Base-by-base conservation (phyloP, 2,329 filamentous ascomycete genomes). In the Rosellinia necatrix region DNA sequence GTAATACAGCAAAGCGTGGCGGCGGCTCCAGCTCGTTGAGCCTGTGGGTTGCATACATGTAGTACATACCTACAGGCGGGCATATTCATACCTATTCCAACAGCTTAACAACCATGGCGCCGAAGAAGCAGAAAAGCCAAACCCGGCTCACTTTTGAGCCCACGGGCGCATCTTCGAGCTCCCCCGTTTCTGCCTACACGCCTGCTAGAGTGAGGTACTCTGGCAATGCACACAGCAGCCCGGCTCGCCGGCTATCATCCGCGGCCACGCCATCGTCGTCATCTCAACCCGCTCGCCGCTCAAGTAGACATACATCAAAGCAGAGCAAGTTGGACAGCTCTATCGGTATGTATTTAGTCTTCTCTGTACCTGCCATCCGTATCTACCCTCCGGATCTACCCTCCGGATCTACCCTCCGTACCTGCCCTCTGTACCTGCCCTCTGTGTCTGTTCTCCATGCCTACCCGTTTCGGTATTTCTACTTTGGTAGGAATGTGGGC, bases 101-200 rank as follows among this genome's bases (percentile, higher is more conserved):
- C 41, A 49, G 19, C 42, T 13, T 3, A 3, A 37, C 9, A 40
- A 37, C 40, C 3, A 69, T 70, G 67, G 54, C 63, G 21, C 51
- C 56, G 19, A 62, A 56, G 37, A 62, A 61, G 29, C 66, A 56
- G 56, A 62, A 65, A 53, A 61, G 52, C 17, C 71, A 72, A 40
- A 60, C 68, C 10, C 64, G 61, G 50, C 65, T 74, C 44, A 66
- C 66, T 5, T 72, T 74, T 24, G 70, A 72, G 60, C 60, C 70
- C 9, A 63, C 64, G 6, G 58, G 48, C 6, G 41, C 35, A 19
- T 53, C 56, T 6, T 56, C 63, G 5, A 64, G 48, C 38, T 64
- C 69, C 6, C 60, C 67, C 3, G 38, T 50, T 12, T 59, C 59
- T n/a, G 30, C 49, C 15, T 62, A 53, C 10, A 65, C 70, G 17